These are phyloP conservation scores for Wallacemonas sp. DNA, from an alignment of 208 protist species.

Conservation along the genomic window DNA sequence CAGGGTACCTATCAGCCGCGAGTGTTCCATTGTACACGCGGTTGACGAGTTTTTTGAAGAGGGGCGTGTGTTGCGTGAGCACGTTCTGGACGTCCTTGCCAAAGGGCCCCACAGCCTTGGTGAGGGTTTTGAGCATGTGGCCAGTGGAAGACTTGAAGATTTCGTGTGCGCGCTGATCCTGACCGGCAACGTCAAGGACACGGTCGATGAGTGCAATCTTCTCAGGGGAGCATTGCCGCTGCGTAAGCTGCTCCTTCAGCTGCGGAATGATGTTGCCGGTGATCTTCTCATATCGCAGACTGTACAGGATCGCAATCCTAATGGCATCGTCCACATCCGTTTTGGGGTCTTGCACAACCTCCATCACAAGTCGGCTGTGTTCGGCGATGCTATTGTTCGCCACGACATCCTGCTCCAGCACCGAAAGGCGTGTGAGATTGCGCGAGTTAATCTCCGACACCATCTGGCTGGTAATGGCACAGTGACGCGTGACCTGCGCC, in stretches of 20 bases:
- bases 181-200: conserved; percentile 65
- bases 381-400: conserved; percentile 69
- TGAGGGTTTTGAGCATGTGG: conserved; percentile 74
- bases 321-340: conserved; percentile 83
- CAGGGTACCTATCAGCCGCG: conserved; percentile 63
- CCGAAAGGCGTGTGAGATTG: conserved; percentile 76
- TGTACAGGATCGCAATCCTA: conserved; percentile 79
- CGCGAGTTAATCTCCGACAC: conserved; percentile 80
- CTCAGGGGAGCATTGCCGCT: conserved; percentile 56
- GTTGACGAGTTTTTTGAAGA: conserved; percentile 90
- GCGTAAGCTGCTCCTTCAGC: conserved; percentile 61
- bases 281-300: conserved; percentile 75
- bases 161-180: conserved; percentile 67
- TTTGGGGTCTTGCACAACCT: conserved; percentile 80
- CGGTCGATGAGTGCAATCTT: conserved; percentile 74
- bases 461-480: conserved; percentile 74
- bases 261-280: conserved; percentile 65
- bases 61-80: conserved; percentile 96
- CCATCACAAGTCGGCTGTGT: conserved; percentile 74
- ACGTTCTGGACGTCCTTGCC: conserved; percentile 95
- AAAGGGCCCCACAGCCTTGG: conserved; percentile 78
- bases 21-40: conserved; percentile 82
- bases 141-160: conserved; percentile 74
- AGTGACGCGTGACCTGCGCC: conserved; percentile 78
- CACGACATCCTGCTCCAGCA: conserved; percentile 88